These are phyloP conservation scores for Zalaria sp. DNA, from an alignment of 2,329 filamentous ascomycete genomes.

Conservation along the genomic window DNA sequence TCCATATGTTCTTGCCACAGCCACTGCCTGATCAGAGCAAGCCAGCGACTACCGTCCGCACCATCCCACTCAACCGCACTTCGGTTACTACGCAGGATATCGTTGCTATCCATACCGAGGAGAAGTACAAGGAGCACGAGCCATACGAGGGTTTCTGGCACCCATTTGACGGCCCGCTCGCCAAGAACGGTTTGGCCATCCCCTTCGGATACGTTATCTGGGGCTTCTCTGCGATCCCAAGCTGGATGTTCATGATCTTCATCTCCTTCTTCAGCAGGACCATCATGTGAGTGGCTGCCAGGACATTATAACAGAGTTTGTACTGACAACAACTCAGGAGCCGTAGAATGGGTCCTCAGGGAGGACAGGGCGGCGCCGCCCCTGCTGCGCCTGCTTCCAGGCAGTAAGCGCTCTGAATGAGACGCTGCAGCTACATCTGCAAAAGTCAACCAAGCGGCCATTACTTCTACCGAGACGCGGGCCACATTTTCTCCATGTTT, in stretches of 20 bases:
- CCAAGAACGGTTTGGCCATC: conserved; percentile 46
- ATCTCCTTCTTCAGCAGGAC: conserved; percentile 59
- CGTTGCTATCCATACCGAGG: conserved; percentile 44
- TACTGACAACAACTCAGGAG: not conserved
- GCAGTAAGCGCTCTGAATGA: not conserved
- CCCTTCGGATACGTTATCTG: conserved; percentile 56
- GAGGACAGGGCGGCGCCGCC: not conserved
- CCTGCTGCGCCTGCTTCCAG: not conserved
- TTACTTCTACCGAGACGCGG: no score
- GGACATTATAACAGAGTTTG: not conserved
- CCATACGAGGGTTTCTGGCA: conserved; percentile 57
- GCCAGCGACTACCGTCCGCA: conserved; percentile 49
- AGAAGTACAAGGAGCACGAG: conserved; percentile 36
- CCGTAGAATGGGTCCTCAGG: not conserved
- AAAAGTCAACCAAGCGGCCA: no score
- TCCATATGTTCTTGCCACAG: conserved; percentile 48
- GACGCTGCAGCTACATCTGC: no score
- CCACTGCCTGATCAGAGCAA: conserved; percentile 49
- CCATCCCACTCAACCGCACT: conserved; percentile 55
- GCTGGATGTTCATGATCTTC: conserved; percentile 64
- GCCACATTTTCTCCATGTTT: no score
- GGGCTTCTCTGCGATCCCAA: conserved; percentile 44
- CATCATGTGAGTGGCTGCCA: conserved; percentile 54
- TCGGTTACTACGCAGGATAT: conserved; percentile 52
- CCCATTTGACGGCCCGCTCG: conserved; percentile 56